Conservation (phyloP, 164 flowering plant species). For the Stephania yunnanensis region DNA sequence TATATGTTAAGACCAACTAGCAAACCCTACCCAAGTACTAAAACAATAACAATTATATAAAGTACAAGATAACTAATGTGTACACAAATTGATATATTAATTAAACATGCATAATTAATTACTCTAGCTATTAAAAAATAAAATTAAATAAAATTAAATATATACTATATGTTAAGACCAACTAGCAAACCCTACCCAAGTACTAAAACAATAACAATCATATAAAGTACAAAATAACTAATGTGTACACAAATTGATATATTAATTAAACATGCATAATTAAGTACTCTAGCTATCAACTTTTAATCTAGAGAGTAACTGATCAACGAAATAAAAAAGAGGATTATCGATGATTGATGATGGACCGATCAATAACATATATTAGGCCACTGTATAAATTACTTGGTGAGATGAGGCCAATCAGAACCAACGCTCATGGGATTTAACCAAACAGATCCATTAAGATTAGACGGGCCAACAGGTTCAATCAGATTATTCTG, state of each 20-base stretch:
- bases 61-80: neutral
- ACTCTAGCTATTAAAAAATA: neutral
- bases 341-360: too few relatives aligned
- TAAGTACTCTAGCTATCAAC: conserved; percentile 1
- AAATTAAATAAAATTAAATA: too few relatives aligned
- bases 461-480: conserved; percentile 31
- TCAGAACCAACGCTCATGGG: conserved; percentile 11
- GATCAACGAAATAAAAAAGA: too few relatives aligned
- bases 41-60: neutral
- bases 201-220: neutral
- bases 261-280: neutral
- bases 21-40: neutral
- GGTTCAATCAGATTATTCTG: conserved; percentile 33
- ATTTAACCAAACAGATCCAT: conserved; percentile 46
- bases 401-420: conserved; percentile 24
- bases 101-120: neutral
- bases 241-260: neutral
- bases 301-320: too few relatives aligned
- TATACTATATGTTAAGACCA: neutral
- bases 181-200: neutral
- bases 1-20: neutral
- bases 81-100: neutral
- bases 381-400: conserved; percentile 13
- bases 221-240: neutral
- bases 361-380: neutral